Evolutionary conservation across 169 alveolate species (phyloP), one percentile per base, ranked within the genome.

Genomic region (Condylostoma magnum): DNA sequence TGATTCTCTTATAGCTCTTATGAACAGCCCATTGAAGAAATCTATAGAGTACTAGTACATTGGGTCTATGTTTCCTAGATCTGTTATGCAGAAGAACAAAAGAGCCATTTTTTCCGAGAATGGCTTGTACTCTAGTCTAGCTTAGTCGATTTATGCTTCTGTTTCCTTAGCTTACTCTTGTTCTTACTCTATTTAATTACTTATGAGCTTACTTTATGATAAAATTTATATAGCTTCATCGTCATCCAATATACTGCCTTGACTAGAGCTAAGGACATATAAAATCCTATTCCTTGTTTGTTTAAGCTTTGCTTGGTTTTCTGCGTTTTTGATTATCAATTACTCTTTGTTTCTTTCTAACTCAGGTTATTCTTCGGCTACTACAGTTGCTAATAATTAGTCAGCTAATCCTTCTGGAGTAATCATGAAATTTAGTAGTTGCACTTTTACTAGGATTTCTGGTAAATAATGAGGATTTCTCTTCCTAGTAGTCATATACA

Each of bases 401-500:
- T 92, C 97, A 63, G 86, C 86, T 34, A 92, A 83, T 41, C 97
- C 97, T 53, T 85, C 92, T 44, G 82, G 90, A 34, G 97, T 92
- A 58, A 92, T 89, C 90, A 90, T 91, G 69, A 89, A 92, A 89
- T 92, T 92, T 18, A 92, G 57, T 22, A 92, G 65, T 3, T 93
- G 85, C 4, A 89, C 95, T 83, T 94, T 92, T 33, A 94, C 92
- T 4, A 93, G 84, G 38, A 90, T 86, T 77, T 94, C 98, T 0
- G 97, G 98, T 38, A 92, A 76, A 81, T 94, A 94, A 72, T 94
- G 96, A 27, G 98, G 98, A 74, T 94, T 94, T 58, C 96, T 77
- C 57, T 88, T 71, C 79, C 93, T 92, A 33, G 96, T 90, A 18
- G 98, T 94, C 82, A 94, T 77, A 69, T 92, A 94, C 70, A 94